Conservation (phyloP, 2,329 filamentous ascomycete species). For the Botrytis aclada region DNA sequence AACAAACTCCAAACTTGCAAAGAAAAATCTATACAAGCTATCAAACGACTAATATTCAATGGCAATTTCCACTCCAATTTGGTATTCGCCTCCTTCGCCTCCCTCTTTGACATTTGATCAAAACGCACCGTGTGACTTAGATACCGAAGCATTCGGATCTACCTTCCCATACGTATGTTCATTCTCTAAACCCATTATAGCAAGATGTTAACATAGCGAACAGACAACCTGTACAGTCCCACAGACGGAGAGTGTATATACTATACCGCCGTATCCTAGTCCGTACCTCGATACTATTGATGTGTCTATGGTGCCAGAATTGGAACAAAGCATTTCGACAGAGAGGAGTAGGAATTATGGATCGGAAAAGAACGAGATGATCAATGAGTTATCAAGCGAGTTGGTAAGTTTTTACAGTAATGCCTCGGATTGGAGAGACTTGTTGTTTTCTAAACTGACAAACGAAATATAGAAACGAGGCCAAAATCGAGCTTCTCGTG, state of each 20-base stretch:
- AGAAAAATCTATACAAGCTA: not conserved
- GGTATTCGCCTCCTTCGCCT: constrained; percentile 15
- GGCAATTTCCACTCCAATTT: constrained; percentile 12
- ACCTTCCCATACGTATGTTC: constrained; percentile 16
- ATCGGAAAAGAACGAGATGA: constrained; percentile 12
- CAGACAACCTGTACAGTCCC: constrained; percentile 6
- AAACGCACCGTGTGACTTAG: constrained; percentile 10
- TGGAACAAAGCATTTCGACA: constrained; percentile 10
- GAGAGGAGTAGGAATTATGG: not conserved
- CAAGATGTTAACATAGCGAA: not conserved
- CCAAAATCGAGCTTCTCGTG: constrained; percentile 6
- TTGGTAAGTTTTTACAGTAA: not conserved
- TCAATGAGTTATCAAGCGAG: not conserved
- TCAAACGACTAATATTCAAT: not conserved
- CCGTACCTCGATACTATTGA: constrained; percentile 13
- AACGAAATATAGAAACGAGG: constrained; percentile 4
- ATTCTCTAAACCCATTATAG: not conserved
- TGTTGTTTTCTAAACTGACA: not conserved
- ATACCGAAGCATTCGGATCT: constrained; percentile 7
- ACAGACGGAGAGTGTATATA: constrained; percentile 5
- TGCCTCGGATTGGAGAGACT: not conserved
- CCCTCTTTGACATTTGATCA: constrained; percentile 14
- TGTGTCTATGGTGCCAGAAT: constrained; percentile 2
- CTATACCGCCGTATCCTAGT: constrained; percentile 14
- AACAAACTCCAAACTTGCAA: not conserved